These are phyloP conservation scores for Eucalyptus marginata DNA, from an alignment of 345 rosid genomes.

Conservation along the genomic window DNA sequence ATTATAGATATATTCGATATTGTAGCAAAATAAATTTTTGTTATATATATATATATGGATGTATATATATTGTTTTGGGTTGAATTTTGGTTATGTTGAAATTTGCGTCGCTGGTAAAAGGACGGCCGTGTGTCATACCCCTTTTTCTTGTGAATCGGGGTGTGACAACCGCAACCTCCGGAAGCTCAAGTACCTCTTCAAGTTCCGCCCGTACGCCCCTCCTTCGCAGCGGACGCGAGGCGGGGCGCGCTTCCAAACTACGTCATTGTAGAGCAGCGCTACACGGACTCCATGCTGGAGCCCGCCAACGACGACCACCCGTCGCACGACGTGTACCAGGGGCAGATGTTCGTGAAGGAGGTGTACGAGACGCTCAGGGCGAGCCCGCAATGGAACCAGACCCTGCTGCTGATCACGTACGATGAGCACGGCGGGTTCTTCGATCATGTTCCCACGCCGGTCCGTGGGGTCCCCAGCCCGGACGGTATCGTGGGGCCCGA, in stretches of 20 bases:
- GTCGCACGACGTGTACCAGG: slow-evolving; percentile 83
- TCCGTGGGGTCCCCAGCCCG: slow-evolving; percentile 69
- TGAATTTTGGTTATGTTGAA: no score
- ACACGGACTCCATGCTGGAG: slow-evolving; percentile 30
- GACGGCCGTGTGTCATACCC: no score
- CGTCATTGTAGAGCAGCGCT: slow-evolving; percentile 79
- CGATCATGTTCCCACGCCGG: slow-evolving; percentile 86
- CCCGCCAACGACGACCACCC: slow-evolving; percentile 91
- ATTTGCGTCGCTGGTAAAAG: no score
- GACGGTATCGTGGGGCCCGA: slow-evolving; percentile 75
- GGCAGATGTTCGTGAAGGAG: slow-evolving; percentile 79
- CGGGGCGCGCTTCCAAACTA: slow-evolving; percentile 63
- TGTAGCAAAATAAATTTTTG: no score
- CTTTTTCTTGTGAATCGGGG: no score
- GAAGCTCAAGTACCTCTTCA: slow-evolving; percentile 45
- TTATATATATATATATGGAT: no score
- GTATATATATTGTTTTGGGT: no score
- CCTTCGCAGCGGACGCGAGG: slow-evolving; percentile 34
- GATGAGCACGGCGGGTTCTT: slow-evolving; percentile 92
- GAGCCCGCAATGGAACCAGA: slow-evolving; percentile 91
- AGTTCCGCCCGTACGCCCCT: slow-evolving; percentile 33
- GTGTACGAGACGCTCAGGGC: slow-evolving; percentile 80
- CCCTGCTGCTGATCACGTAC: slow-evolving; percentile 68
- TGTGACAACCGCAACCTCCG: slow-evolving; percentile 53
- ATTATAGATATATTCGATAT: no score